Base-by-base conservation (phyloP, 164 flowering plant genomes). In the Berberis thunbergii region DNA sequence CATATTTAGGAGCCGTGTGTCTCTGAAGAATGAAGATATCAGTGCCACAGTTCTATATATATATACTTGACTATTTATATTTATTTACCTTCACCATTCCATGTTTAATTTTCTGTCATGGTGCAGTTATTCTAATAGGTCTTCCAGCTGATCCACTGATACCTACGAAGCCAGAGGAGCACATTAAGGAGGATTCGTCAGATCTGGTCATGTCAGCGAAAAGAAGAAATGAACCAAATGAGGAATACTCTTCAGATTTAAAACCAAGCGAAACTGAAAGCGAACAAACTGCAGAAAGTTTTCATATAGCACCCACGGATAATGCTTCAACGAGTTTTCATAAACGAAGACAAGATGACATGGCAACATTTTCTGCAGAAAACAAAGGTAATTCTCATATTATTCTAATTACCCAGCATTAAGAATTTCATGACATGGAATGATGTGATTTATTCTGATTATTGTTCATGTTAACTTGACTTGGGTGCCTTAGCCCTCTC, bases 301-400 rank as follows among this genome's bases (percentile, higher is more conserved):
- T 26, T 26, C 26, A 26, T 26, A 26, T 26, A 26, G 26, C 26
- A 26, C 26, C 26, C 26, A 26, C 0, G 26, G 26, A 26, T 26
- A 26, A 26, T 26, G 26, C 26, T 26, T 26, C 26, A 26, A 26
- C 26, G 26, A 64, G 12, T 57, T 68, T 62, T 64, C 62, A 73
- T 46, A 61, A 62, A 50, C 56, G 42, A 55, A 60, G 50, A 64
- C 69, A 68, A 39, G 61, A 57, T 59, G 46, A 49, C 39, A 45
- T 49, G 43, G 43, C 45, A 26, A 26, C 26, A 11, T 60, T 45
- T 8, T 60, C 76, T 59, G 50, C 59, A 3, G 66, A 71, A 38
- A 70, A 65, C 42, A 67, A 74, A 70, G 82, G 81, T 78, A 6
- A 6, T 50, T 7, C n/a, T 46, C 38, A 10, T 62, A 45, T 9